Conservation (phyloP, 257 asterid species). For the Voacanga thouarsii region DNA sequence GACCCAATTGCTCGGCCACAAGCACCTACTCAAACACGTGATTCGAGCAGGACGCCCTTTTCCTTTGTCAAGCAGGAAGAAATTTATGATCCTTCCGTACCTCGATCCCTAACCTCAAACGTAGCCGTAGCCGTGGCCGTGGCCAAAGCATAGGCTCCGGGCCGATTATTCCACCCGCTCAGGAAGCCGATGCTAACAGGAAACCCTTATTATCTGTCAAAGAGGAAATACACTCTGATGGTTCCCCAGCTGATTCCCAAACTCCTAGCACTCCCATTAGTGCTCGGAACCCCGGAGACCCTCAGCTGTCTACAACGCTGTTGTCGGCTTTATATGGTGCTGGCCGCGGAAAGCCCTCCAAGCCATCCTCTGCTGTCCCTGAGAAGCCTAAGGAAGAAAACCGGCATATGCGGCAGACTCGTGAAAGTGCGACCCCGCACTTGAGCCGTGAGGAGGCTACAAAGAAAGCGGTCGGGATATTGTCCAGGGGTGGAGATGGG, state of each 20-base stretch:
- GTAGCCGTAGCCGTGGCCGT: constrained; percentile 35
- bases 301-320: constrained; percentile 26
- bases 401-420: constrained; percentile 36
- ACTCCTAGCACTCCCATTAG: background rate
- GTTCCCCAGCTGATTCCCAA: constrained; percentile 6
- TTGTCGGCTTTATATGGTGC: constrained; percentile 37
- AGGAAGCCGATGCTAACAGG: constrained; percentile 10
- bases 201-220: constrained; percentile 23
- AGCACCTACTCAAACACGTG: constrained; percentile 20
- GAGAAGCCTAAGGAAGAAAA: constrained; percentile 44
- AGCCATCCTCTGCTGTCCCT: constrained; percentile 15
- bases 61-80: constrained; percentile 26
- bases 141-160: background rate
- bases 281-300: constrained; percentile 7
- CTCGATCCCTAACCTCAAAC: background rate
- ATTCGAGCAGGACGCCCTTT: constrained; percentile 17
- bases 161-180: constrained; percentile 21
- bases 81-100: constrained; percentile 3
- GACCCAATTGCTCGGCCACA: constrained; percentile 3
- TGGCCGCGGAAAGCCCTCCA: constrained; percentile 68
- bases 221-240: constrained; percentile 23
- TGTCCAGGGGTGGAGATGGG: constrained; percentile 37
- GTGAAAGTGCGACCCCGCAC: constrained; percentile 16
- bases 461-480: constrained; percentile 47
- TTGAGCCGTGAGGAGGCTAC: constrained; percentile 56